A percentile compares a stretch with the other conserved stretches of the same genome.
These are phyloP conservation scores for Flaveria ramosissima DNA, from an alignment of 129 eudicot genomes.

Conservation along the genomic window DNA sequence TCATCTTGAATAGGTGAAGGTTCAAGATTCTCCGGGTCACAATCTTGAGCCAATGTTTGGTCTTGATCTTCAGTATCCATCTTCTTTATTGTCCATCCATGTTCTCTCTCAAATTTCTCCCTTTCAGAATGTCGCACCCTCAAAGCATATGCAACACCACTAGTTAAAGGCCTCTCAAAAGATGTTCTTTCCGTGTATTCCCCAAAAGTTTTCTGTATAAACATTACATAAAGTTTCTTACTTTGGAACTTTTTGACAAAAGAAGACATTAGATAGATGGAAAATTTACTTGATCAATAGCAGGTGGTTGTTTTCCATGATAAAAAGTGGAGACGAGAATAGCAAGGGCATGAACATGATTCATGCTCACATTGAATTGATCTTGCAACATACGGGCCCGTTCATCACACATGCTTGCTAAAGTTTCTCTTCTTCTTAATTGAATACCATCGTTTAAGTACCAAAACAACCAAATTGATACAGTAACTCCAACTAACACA, in stretches of 20 bases:
- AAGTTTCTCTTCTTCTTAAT: conserved; percentile 64
- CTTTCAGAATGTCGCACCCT: conserved; percentile 76
- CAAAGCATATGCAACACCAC: conserved; percentile 95
- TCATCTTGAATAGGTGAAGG: conserved; percentile 87
- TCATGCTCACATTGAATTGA: conserved; percentile 96
- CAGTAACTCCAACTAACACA: conserved; percentile 45
- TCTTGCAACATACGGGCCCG: conserved; percentile 96
- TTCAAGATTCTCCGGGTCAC: conserved; percentile 59
- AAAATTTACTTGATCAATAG: conserved; percentile 71
- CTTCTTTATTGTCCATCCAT: conserved; percentile 91
- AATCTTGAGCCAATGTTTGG: conserved; percentile 77
- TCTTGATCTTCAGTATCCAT: conserved; percentile 88
- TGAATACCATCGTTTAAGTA: conserved; percentile 43
- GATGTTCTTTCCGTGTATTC: conserved; percentile 86
- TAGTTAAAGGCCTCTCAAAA: conserved; percentile 92
- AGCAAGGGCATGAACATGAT: conserved; percentile 88
- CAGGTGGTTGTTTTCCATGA: conserved; percentile 85
- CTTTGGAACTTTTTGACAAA: conserved; percentile 17
- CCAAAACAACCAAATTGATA: conserved; percentile 55
- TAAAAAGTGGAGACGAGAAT: conserved; percentile 85
- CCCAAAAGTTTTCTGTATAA: conserved; percentile 74
- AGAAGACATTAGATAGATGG: conserved; percentile 12
- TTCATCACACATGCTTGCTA: conserved; percentile 90
- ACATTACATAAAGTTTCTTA: conserved; percentile 1
- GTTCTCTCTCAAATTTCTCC: conserved; percentile 71